Evolutionary conservation across 2,329 filamentous ascomycete species (phyloP), one percentile per base, ranked within the genome.

Genomic region (Epichloe sibirici): DNA sequence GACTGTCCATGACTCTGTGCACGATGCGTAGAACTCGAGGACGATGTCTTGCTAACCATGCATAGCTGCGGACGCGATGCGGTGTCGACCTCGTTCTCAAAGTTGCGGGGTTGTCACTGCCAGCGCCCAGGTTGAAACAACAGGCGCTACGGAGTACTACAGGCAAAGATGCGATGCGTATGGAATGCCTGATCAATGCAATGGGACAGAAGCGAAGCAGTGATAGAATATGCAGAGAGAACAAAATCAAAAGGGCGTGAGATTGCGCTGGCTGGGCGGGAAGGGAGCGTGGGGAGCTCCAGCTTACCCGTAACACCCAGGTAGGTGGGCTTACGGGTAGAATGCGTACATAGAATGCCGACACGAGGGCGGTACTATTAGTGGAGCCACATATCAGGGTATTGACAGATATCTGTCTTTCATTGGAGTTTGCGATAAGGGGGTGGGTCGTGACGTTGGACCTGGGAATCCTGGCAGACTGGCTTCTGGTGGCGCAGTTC

Each of bases 1-100:
- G 58, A 56, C 62, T 62, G 53, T 64, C 64, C 63, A 65, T 65
- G 38, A 55, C 57, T 58, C 28, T 25, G 2, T 45, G 31, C n/a
- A 34, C 25, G 37, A 17, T 35, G 13, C 44, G 50, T 37, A 23
- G 35, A 42, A 25, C 42, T 45, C 38, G 28, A 6, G 11, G 44
- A 37, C 25, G 43, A 39, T 13, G 40, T 38, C 31, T 50, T 45
- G n/a, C 44, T 43, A 46, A 25, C 31, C 51, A 55, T 52, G 53
- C 51, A 52, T 55, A 13, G 13, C 37, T 34, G 48, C 21, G 9
- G 35, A 34, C 25, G 31, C 49, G 15, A 40, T 40, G 34, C 40
- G 15, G 34, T 28, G 15, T 51, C 11, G 31, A 11, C 6, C 21
- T 17, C 42, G 9, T 25, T 13, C 42, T 42, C 44, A 9, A n/a